These are phyloP conservation scores for Tillandsia fasciculata DNA, from an alignment of 176 grass and related monocot species.

Conservation along the genomic window DNA sequence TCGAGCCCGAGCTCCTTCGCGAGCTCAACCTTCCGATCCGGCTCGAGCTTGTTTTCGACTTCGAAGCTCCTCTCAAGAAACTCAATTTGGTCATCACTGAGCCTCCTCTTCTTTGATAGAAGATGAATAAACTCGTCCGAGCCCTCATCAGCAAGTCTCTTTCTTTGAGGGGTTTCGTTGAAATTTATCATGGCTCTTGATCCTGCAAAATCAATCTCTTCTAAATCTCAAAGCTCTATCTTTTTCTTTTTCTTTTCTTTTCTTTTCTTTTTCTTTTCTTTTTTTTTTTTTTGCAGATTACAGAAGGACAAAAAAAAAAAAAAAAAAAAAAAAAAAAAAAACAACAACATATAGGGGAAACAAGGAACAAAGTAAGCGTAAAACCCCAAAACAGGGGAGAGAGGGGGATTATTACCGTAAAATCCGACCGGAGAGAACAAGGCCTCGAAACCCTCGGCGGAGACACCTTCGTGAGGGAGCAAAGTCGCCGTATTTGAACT, in stretches of 20 bases:
- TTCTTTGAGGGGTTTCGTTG: background rate
- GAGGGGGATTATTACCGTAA: background rate
- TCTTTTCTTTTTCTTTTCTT: too few species aligned
- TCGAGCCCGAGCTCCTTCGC: slow-evolving; percentile 1
- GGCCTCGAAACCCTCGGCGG: background rate
- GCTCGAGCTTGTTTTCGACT: background rate
- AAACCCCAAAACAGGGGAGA: background rate
- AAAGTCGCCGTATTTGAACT: slow-evolving; percentile 2
- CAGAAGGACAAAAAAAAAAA: too few species aligned
- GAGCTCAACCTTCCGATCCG: slow-evolving; percentile 5
- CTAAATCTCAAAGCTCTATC: background rate
- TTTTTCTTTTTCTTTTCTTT: background rate
- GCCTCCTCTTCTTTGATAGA: background rate
- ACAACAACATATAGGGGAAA: background rate
- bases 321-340: background rate
- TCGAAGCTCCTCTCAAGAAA: slow-evolving; percentile 5
- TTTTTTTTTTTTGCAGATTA: too few species aligned
- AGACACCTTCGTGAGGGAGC: background rate
- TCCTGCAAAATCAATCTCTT: background rate
- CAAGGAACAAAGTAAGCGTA: background rate
- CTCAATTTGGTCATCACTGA: background rate
- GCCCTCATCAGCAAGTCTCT: background rate
- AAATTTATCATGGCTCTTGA: slow-evolving; percentile 2
- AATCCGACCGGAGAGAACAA: background rate
- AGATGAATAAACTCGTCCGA: slow-evolving; percentile 2